A percentile compares a stretch with the other conserved stretches of the same genome.
phyloP scores from a whole-genome alignment of 2,329 filamentous ascomycete species.

The Calonectria fujianensis region DNA sequence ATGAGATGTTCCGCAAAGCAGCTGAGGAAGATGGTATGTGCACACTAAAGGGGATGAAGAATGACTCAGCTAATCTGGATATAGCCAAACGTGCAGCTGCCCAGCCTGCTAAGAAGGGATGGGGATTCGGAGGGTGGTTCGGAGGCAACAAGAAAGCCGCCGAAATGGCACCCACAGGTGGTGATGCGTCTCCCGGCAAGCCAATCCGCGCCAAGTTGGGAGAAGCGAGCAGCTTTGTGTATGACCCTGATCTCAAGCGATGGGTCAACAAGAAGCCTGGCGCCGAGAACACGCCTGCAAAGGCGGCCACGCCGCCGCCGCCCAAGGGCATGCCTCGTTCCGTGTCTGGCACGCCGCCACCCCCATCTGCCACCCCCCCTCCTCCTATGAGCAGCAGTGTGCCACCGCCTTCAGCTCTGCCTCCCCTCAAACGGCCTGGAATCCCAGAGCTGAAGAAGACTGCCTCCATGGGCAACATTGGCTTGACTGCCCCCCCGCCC shows the following conservation, averaged over 20 bases:
- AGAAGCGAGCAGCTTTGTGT: conserved; percentile 94
- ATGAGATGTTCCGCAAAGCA: conserved; percentile 89
- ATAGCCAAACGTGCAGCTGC: conserved; percentile 77
- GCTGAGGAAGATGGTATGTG: conserved; percentile 83
- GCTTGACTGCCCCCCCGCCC: conserved; percentile 56
- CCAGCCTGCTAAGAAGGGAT: conserved; percentile 77
- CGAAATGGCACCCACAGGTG: conserved; percentile 52
- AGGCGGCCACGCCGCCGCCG: conserved; percentile 85
- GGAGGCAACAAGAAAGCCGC: conserved; percentile 79
- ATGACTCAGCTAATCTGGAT: conserved; percentile 40
- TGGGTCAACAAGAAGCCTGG: conserved; percentile 98
- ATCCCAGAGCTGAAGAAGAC: conserved; percentile 59
- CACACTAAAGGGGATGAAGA: background rate
- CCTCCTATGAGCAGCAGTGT: conserved; percentile 58
- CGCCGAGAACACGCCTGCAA: conserved; percentile 75
- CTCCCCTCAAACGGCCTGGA: conserved; percentile 54
- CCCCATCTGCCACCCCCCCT: conserved; percentile 59
- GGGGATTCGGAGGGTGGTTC: conserved; percentile 92
- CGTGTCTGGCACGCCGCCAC: conserved; percentile 71
- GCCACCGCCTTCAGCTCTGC: conserved; percentile 55
- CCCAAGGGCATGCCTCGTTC: conserved; percentile 78
- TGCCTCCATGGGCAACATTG: conserved; percentile 62
- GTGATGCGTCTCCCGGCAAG: conserved; percentile 71
- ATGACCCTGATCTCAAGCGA: conserved; percentile 95
- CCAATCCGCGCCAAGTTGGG: conserved; percentile 95